phyloP scores from a whole-genome alignment of 2,329 filamentous ascomycete genomes.

The Colletotrichum spaethianum region DNA sequence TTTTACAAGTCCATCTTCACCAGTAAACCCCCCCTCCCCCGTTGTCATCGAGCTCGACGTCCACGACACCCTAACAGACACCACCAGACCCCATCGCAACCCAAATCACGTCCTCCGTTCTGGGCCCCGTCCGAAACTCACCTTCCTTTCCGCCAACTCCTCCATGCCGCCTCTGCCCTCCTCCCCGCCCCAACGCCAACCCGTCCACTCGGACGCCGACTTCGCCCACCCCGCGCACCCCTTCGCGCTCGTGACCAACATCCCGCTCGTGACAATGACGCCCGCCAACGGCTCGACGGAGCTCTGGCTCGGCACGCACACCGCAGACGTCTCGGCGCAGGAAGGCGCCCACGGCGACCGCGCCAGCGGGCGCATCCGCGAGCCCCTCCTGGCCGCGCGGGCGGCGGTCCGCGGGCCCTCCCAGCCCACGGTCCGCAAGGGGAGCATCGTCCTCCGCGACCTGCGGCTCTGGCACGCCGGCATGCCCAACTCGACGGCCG shows the following conservation, averaged over 20 bases:
- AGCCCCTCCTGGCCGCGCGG: conserved; percentile 56
- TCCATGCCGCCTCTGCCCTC: conserved; percentile 66
- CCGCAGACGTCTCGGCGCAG: conserved; percentile 54
- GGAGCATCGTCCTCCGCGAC: conserved; percentile 71
- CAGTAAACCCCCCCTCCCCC: conserved; percentile 55
- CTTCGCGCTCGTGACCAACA: conserved; percentile 69
- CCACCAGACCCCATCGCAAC: conserved; percentile 65
- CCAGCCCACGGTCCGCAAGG: conserved; percentile 67
- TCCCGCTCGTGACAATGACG: conserved; percentile 65
- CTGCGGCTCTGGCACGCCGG: conserved; percentile 75
- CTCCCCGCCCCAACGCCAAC: conserved; percentile 60
- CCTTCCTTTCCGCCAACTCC: conserved; percentile 71
- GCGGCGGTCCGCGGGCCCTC: conserved; percentile 56
- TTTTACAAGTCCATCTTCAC: conserved; percentile 67
- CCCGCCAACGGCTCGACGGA: conserved; percentile 70
- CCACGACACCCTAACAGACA: background rate
- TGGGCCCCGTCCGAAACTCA: conserved; percentile 69
- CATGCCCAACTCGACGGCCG: conserved; percentile 69
- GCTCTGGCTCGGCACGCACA: conserved; percentile 72
- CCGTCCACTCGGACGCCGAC: conserved; percentile 72
- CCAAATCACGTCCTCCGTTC: conserved; percentile 67
- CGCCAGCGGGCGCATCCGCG: conserved; percentile 65
- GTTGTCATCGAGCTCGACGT: background rate
- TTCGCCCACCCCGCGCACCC: conserved; percentile 68
- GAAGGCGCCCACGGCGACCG: conserved; percentile 65